Base-by-base conservation (phyloP, 1,139 yeast species). In the Nakaseomyces sp. region DNA sequence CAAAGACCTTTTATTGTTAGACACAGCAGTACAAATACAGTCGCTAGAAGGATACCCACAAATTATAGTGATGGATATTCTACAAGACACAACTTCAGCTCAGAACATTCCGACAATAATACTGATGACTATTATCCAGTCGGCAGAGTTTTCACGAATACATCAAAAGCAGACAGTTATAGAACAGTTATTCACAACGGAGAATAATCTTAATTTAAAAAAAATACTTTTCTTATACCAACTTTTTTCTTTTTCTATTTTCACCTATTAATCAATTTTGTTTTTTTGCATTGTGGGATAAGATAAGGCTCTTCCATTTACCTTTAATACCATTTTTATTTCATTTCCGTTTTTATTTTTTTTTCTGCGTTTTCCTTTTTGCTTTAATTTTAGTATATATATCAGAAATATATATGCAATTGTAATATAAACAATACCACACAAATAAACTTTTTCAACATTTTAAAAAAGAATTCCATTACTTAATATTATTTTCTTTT, bases 11-110 rank as follows among this genome's bases (percentile, higher is more conserved):
- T 38, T 15, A 16, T 41, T 19, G 42, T 38, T 20, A 43, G 48
- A 31, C 31, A 44, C 24, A 44, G 41, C 30, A 47, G 49, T 36
- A 50, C 48, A 19, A 51, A 52, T 28, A 49, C 58, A 2, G 55
- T 53, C 9, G 53, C 54, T 10, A 47, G 47, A 40, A 36, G 47
- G 15, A 37, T 46, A 3, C 43, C 47, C 3, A 38, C 52, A 4
- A 39, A 24, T 9, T n/a, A 22, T 35, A 37, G 18, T 17, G 35
- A 38, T 19, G 24, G 22, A 5, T 26, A 33, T 17, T 26, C 13
- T 5, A 25, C 28, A 4, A 20, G 13, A 16, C 15, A 37, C 13
- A 37, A 37, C 16, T 37, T 16, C 7, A 13, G 7, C 10, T 20
- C 18, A 7, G 28, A 22, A 4, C 5, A 15, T n/a, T 5, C 17